Evolutionary conservation across 208 protist species (phyloP).

Genomic region (Leishmania tarentolae): DNA sequence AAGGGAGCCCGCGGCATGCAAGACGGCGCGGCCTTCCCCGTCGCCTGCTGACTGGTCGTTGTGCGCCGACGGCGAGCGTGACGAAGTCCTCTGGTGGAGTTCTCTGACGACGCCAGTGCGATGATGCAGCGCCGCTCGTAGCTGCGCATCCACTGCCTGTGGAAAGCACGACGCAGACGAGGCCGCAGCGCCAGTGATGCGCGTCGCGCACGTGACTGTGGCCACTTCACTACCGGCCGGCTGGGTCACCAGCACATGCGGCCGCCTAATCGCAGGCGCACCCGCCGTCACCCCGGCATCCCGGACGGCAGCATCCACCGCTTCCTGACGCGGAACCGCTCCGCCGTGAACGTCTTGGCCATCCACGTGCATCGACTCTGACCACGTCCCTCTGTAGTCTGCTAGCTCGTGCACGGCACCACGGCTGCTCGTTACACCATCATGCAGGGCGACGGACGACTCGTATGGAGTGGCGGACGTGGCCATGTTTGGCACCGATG

Average conservation of each 20-base stretch:
- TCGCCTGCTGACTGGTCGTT: neutral
- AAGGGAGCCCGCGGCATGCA: constrained; percentile 4
- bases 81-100: constrained; percentile 5
- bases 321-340: neutral
- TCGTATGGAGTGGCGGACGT: neutral
- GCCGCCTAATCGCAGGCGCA: constrained; percentile 7
- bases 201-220: neutral
- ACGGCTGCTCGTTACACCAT: neutral
- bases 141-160: constrained; percentile 7
- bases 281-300: constrained; percentile 14
- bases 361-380: neutral
- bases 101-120: constrained; percentile 9
- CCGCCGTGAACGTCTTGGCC: neutral
- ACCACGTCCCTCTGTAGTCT: neutral
- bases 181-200: neutral
- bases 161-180: neutral
- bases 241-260: constrained; percentile 10
- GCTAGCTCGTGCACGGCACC: no score
- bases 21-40: neutral
- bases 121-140: constrained; percentile 5
- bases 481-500: neutral
- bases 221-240: neutral
- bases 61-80: neutral
- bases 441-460: neutral
- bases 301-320: neutral